phyloP scores from a whole-genome alignment of 305 asterid genomes.

The Rubia peregrina region DNA sequence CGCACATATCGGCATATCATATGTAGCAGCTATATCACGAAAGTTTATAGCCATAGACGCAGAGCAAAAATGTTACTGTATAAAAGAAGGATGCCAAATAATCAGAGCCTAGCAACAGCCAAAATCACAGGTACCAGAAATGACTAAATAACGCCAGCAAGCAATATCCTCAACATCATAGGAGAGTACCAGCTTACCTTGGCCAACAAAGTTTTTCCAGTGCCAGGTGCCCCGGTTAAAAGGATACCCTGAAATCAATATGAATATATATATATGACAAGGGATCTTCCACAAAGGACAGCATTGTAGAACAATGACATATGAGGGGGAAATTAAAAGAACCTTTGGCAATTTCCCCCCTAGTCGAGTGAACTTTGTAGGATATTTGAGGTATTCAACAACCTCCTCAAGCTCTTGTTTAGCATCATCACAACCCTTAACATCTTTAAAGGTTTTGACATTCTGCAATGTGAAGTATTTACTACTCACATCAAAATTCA shows the following conservation, averaged over 20 bases:
- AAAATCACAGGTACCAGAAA: neutral
- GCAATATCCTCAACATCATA: neutral
- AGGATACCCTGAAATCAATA: constrained; percentile 76
- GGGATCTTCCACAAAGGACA: neutral
- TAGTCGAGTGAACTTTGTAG: constrained; percentile 87
- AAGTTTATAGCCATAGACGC: neutral
- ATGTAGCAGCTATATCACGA: too few relatives aligned
- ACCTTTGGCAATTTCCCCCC: constrained; percentile 99
- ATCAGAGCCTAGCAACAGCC: too few relatives aligned
- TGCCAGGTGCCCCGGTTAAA: constrained; percentile 97
- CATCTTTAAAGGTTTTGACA: constrained; percentile 96
- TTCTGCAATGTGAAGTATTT: constrained; percentile 45
- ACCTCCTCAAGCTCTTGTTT: constrained; percentile 99
- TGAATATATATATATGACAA: neutral
- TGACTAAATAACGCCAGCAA: neutral
- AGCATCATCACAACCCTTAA: constrained; percentile 99
- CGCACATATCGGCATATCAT: too few relatives aligned
- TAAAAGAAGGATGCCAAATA: neutral
- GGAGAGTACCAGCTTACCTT: constrained; percentile 42
- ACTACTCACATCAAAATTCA: neutral
- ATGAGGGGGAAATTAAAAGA: constrained; percentile 18
- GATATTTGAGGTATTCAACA: constrained; percentile 88
- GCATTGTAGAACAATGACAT: neutral
- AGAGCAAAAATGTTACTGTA: neutral
- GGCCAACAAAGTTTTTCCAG: constrained; percentile 96